Evolutionary conservation across 2,329 filamentous ascomycete species (phyloP), one percentile per base, ranked within the genome.

Genomic region (Fusarium transvaalense): DNA sequence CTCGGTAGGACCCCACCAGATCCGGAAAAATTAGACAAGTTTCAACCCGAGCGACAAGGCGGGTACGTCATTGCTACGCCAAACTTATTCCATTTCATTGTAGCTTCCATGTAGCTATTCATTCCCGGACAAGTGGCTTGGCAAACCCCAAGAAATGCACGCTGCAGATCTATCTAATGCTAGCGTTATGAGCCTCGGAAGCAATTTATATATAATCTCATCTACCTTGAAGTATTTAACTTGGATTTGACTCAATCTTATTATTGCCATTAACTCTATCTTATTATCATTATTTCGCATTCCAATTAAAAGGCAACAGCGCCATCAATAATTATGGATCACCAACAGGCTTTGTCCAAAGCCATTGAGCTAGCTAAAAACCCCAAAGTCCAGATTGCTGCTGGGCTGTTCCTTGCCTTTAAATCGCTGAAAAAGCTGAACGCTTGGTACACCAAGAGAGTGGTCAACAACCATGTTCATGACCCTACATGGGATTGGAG

Each of bases 381-480:
- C 15, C 38, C 29, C 5, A 53, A 43, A 2, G 21, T 34, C 31
- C 38, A 43, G 7, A 2, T 21, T 4, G 3, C 29, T 19, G 38
- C 29, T 1, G 29, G 29, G 6, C 2, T 43, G 0, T 1, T 53
- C 0, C 6, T 53, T 17, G 5, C 6, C 4, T 12, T 53, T 5
- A 45, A 53, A 41, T 5, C 15, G 0, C 7, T 53, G 6, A 7
- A 5, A 3, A 43, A 34, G 9, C 12, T 5, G 29, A 53, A 32
- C 23, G 29, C 50, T 7, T 55, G 41, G 39, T 55, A 55, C 19
- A 55, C 41, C 6, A 46, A 31, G n/a, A 46, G 39, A 29, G n/a
- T 13, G n/a, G 23, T 55, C 23, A 55, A 55, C 4, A 55, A 55
- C 0, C n/a, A 55, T 37, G 23, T 37, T 3, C 6, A 1, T 6